Evolutionary conservation across 805 yeast genomes (phyloP).

Genomic region (Yamadazyma scolyti): DNA sequence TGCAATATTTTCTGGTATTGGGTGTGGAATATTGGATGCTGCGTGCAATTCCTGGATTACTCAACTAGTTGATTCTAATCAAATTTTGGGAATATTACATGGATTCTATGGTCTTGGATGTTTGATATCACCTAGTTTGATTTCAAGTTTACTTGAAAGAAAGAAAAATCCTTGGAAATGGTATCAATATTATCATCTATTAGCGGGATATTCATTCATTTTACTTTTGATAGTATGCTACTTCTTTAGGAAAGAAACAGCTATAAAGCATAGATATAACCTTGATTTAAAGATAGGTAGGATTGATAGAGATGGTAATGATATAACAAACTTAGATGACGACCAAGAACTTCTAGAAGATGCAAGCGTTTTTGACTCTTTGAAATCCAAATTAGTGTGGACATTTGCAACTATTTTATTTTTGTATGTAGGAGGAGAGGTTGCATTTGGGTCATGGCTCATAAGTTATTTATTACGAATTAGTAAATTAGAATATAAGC

Average conservation of each 20-base stretch:
- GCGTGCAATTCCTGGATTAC: slow-evolving; percentile 54
- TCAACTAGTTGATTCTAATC: slow-evolving; percentile 42
- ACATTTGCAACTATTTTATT: slow-evolving; percentile 41
- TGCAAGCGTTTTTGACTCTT: slow-evolving; percentile 22
- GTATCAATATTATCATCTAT: slow-evolving; percentile 43
- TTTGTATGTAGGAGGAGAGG: slow-evolving; percentile 50
- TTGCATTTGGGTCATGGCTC: slow-evolving; percentile 52
- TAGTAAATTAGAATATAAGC: slow-evolving; percentile 28
- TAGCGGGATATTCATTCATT: slow-evolving; percentile 22
- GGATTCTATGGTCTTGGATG: slow-evolving; percentile 54
- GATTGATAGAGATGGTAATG: slow-evolving; percentile 5
- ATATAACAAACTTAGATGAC: slow-evolving; percentile 1
- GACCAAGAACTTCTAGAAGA: slow-evolving; percentile 1
- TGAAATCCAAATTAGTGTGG: slow-evolving; percentile 36
- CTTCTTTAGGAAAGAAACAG: slow-evolving; percentile 41
- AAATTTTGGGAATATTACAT: slow-evolving; percentile 49
- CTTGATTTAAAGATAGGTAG: slow-evolving; percentile 10
- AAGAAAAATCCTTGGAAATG: slow-evolving; percentile 41
- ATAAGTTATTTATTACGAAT: slow-evolving; percentile 44
- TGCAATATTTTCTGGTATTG: slow-evolving; percentile 47
- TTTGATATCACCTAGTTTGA: slow-evolving; percentile 46
- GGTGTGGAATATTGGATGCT: slow-evolving; percentile 56
- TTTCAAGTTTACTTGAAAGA: slow-evolving; percentile 36
- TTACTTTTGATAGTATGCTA: slow-evolving; percentile 19
- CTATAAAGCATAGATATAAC: slow-evolving; percentile 38